Base-by-base conservation (phyloP, 345 rosid species). In the Lenwebbia sp. region DNA sequence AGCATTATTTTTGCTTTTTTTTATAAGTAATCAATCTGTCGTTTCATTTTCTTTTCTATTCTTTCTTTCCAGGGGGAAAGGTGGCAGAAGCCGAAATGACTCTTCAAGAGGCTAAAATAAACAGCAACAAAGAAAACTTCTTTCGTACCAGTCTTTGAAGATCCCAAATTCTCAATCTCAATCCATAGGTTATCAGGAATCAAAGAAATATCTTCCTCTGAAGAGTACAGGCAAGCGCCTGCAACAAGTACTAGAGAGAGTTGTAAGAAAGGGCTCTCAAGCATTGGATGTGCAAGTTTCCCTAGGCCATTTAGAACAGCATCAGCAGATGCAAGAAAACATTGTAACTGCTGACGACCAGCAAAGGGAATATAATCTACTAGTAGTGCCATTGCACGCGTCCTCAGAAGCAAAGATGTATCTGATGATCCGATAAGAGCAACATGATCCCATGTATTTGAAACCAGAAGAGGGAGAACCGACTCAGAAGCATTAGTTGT, bases 381-480 rank as follows among this genome's bases (percentile, higher is more conserved):
- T 56, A 95, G 93, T 86, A 95, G 92, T 62, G 94, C 90, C 93
- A 93, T 91, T 56, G 97, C 96, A 85, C 90, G 88, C 78, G 89
- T 91, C 91, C 93, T 90, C 83, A 94, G 88, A 26, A 91, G 84
- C 70, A 93, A 87, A 65, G 91, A 92, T n/a, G 90, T 52, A 83
- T 95, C 97, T 78, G 95, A 93, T 51, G 96, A 93, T 87, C 95
- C 95, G 88, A 94, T 65, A 86, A 93, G 84, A 83, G 90, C 92
- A 65, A 95, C 95, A 88, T 65, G 91, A 89, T 93, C 96, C 98
- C 97, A 94, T 65, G 95, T 92, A 86, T 91, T 92, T 87, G 94
- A 92, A 87, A 94, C 93, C 89, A 95, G 85, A 89, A 88, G 84
- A 15, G 93, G 90, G 28, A 93, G 84, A 84, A 91, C 86, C 23